These are phyloP conservation scores for Pelargonium australe DNA, from an alignment of 441 rosid genomes.

Conservation along the genomic window DNA sequence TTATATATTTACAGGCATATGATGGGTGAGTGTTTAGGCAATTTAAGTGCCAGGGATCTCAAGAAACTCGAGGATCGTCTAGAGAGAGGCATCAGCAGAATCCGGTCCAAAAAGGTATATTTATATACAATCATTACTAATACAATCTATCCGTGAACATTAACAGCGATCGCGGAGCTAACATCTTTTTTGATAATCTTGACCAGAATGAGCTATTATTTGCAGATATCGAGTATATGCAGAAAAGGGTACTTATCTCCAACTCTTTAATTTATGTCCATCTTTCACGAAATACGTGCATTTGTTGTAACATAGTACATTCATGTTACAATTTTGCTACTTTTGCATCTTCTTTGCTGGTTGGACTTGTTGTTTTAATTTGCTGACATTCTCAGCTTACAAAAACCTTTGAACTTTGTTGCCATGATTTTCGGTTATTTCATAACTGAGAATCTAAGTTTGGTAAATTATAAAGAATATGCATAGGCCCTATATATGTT, in stretches of 20 bases:
- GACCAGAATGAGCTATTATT: slow-evolving; percentile 58
- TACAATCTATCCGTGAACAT: background rate
- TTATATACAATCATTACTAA: background rate
- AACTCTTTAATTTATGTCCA: background rate
- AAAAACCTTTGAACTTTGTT: no score
- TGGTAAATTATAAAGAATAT: no score
- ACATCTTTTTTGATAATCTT: background rate
- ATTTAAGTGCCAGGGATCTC: slow-evolving; percentile 48
- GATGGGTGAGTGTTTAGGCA: slow-evolving; percentile 68
- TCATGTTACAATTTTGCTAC: no score
- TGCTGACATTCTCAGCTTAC: no score
- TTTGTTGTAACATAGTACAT: background rate
- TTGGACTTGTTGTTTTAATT: no score
- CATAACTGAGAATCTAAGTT: no score
- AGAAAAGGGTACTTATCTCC: slow-evolving; percentile 45
- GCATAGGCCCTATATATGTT: no score
- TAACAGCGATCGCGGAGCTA: no score
- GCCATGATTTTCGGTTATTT: no score
- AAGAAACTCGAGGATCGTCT: slow-evolving; percentile 61
- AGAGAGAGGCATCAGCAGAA: slow-evolving; percentile 73
- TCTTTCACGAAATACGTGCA: background rate
- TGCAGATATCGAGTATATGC: slow-evolving; percentile 71
- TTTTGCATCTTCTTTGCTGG: no score
- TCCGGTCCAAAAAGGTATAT: slow-evolving; percentile 84
- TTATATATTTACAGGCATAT: slow-evolving; percentile 45